Conservation (phyloP, 192 early-diverging fungal genomes). For the Dispira simplex region DNA sequence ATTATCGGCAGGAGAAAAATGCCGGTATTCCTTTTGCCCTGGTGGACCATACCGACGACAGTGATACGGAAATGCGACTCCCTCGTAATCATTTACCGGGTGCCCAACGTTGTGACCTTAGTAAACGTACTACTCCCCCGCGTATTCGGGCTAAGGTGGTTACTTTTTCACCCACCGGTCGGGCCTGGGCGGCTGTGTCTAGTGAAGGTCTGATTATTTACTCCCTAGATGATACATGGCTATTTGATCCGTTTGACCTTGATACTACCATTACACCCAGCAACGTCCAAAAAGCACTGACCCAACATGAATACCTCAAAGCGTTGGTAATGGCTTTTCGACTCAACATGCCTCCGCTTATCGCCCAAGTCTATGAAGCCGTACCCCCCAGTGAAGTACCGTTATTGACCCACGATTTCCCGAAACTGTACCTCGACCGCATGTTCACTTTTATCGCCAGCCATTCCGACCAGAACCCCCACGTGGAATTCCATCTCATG, state of each 20-base stretch:
- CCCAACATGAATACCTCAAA: slow-evolving; percentile 60
- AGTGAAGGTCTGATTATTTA: slow-evolving; percentile 95
- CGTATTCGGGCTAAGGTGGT: slow-evolving; percentile 75
- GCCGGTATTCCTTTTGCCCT: slow-evolving; percentile 75
- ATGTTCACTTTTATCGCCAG: slow-evolving; percentile 70
- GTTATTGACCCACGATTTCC: slow-evolving; percentile 64
- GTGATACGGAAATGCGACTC: slow-evolving; percentile 52
- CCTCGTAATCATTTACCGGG: slow-evolving; percentile 75
- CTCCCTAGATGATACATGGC: slow-evolving; percentile 78
- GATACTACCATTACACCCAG: slow-evolving; percentile 93
- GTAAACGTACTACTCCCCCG: slow-evolving; percentile 55
- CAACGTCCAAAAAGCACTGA: slow-evolving; percentile 55
- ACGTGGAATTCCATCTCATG: slow-evolving; percentile 74
- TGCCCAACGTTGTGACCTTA: slow-evolving; percentile 69
- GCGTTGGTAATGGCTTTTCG: slow-evolving; percentile 88
- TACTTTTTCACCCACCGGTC: slow-evolving; percentile 84
- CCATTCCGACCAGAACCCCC: slow-evolving; percentile 64
- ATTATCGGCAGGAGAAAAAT: slow-evolving; percentile 87
- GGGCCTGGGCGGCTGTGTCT: slow-evolving; percentile 89
- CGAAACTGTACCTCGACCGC: slow-evolving; percentile 71
- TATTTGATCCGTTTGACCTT: slow-evolving; percentile 98
- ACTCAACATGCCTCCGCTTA: slow-evolving; percentile 70
- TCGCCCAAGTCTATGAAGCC: slow-evolving; percentile 59
- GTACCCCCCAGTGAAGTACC: slow-evolving; percentile 64
- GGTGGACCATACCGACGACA: slow-evolving; percentile 64